Conservation (phyloP, 2,329 filamentous ascomycete genomes). For the Penicillium paneum region DNA sequence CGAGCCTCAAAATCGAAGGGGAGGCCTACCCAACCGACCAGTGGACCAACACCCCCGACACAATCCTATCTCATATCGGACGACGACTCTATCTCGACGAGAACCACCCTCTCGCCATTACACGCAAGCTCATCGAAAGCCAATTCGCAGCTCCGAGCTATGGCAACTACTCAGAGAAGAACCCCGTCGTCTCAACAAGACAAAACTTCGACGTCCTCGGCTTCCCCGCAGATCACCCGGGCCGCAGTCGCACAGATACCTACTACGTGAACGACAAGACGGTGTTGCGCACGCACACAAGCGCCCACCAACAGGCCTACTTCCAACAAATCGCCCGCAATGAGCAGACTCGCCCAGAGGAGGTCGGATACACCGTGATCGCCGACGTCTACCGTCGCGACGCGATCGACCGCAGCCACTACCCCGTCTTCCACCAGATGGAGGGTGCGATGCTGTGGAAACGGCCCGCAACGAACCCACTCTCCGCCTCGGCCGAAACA, state of each 20-base stretch:
- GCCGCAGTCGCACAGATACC: conserved; percentile 82
- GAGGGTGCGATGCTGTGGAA: conserved; percentile 92
- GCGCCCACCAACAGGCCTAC: conserved; percentile 85
- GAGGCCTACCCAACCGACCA: conserved; percentile 65
- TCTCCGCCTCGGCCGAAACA: conserved; percentile 45
- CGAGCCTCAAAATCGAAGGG: conserved; percentile 57
- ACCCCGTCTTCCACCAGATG: conserved; percentile 98
- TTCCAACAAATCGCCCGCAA: conserved; percentile 61
- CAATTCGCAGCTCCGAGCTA: conserved; percentile 73
- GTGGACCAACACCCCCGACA: conserved; percentile 80
- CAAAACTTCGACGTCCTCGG: conserved; percentile 98
- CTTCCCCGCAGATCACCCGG: conserved; percentile 83
- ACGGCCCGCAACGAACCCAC: conserved; percentile 45
- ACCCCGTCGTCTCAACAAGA: conserved; percentile 75
- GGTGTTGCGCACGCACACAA: conserved; percentile 88
- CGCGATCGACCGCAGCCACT: conserved; percentile 91
- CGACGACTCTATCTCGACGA: conserved; percentile 84
- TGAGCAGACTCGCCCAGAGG: conserved; percentile 31
- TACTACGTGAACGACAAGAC: conserved; percentile 89
- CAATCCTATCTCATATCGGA: conserved; percentile 70
- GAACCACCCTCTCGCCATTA: conserved; percentile 87
- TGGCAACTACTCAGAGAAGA: conserved; percentile 72
- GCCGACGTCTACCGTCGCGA: conserved; percentile 95
- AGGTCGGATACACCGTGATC: conserved; percentile 79
- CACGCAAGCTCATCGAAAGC: conserved; percentile 86